Percentiles rank a stretch among this genome's conserved stretches.
These are phyloP conservation scores for Exophiala xenobiotica DNA, from an alignment of 2,329 filamentous ascomycete genomes.

Conservation along the genomic window DNA sequence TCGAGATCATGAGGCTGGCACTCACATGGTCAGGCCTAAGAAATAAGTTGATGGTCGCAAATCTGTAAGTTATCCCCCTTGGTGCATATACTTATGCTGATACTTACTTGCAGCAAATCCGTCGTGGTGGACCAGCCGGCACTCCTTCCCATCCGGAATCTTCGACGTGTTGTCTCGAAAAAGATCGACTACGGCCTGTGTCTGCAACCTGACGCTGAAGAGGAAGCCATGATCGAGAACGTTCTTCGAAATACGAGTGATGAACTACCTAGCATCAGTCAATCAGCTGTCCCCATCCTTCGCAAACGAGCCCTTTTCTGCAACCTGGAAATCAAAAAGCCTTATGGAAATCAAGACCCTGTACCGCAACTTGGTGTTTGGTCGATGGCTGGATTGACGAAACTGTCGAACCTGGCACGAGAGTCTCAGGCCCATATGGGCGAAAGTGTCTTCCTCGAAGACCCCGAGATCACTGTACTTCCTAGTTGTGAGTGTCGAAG, in stretches of 20 bases:
- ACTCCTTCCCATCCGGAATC: too few species aligned
- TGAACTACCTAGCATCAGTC: conserved; percentile 4
- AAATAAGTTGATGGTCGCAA: too few species aligned
- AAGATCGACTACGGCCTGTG: too few species aligned
- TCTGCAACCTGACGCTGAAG: too few species aligned
- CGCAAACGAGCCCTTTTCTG: conserved; percentile 10
- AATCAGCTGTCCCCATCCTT: conserved; percentile 5
- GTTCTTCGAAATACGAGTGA: background rate
- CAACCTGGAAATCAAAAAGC: conserved; percentile 6
- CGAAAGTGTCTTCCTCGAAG: background rate
- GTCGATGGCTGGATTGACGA: conserved; percentile 3
- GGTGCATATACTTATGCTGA: too few species aligned
- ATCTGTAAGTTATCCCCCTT: too few species aligned
- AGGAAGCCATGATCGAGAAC: too few species aligned
- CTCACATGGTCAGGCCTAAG: too few species aligned
- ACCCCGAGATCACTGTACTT: background rate
- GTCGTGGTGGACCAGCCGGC: too few species aligned
- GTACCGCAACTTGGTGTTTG: conserved; percentile 10
- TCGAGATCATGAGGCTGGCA: too few species aligned
- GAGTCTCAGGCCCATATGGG: background rate
- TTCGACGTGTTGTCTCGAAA: too few species aligned
- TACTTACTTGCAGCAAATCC: too few species aligned
- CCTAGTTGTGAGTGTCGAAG: conserved; percentile 2
- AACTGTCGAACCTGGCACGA: conserved; percentile 5
- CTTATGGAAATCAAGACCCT: conserved; percentile 2